A percentile compares a stretch with the other conserved stretches of the same genome.
Evolutionary conservation across 805 yeast genomes (phyloP).

Genomic region (Yarrowia hollandica): DNA sequence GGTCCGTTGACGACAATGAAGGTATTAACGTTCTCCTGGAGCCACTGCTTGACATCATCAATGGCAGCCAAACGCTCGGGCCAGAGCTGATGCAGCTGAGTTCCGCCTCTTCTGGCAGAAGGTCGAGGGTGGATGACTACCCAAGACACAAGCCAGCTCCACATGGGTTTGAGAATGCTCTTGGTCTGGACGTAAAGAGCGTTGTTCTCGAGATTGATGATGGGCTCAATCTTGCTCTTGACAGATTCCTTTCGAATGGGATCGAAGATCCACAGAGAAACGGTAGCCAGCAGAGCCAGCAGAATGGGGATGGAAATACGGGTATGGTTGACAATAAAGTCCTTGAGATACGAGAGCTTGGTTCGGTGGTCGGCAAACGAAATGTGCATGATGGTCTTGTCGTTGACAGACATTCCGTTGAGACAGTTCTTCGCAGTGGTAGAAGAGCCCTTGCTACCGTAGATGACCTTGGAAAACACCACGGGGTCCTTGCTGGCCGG

Average conservation of each 20-base stretch:
- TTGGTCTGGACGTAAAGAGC: neutral
- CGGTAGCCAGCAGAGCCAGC: constrained; percentile 73
- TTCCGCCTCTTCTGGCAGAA: neutral
- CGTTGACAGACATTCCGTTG: constrained; percentile 63
- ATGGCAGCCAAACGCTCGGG: constrained; percentile 67
- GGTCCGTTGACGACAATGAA: constrained; percentile 92
- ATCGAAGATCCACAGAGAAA: constrained; percentile 85
- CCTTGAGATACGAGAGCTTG: constrained; percentile 43
- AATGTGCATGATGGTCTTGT: constrained; percentile 63
- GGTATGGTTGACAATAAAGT: constrained; percentile 70
- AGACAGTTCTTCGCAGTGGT: constrained; percentile 87
- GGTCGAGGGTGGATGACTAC: constrained; percentile 20
- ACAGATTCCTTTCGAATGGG: constrained; percentile 86
- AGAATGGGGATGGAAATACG: constrained; percentile 78
- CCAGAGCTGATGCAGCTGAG: constrained; percentile 50
- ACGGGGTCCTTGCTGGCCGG: constrained; percentile 50
- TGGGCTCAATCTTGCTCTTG: constrained; percentile 56
- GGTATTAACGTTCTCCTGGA: constrained; percentile 85
- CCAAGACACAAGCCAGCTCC: constrained; percentile 7
- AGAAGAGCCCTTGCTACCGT: constrained; percentile 62
- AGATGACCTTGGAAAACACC: constrained; percentile 56
- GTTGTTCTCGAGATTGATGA: constrained; percentile 25
- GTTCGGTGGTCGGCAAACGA: constrained; percentile 53
- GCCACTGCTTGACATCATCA: constrained; percentile 71
- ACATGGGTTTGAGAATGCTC: neutral